These are phyloP conservation scores for Nakaseomyces delphensis DNA, from an alignment of 1,139 yeast genomes.

Conservation along the genomic window DNA sequence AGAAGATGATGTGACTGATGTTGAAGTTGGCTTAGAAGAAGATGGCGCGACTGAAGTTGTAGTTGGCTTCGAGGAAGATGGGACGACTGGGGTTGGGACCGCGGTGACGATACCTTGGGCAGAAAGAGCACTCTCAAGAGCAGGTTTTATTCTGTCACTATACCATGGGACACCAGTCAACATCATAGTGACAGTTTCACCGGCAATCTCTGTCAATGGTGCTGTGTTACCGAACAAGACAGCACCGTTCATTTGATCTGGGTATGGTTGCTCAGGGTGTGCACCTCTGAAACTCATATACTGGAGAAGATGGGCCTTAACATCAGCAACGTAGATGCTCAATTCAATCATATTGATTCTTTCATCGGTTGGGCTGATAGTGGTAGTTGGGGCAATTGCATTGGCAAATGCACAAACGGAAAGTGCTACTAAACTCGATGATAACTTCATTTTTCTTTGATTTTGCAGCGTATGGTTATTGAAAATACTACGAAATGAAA, in stretches of 20 bases:
- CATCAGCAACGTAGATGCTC: slow-evolving; percentile 10
- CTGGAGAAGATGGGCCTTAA: slow-evolving; percentile 5
- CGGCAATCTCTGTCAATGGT: slow-evolving; percentile 3
- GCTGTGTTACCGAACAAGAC: slow-evolving; percentile 6
- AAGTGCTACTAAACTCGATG: background rate
- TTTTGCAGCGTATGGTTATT: too few relatives aligned
- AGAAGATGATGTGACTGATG: background rate
- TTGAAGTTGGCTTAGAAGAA: background rate
- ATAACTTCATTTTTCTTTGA: background rate
- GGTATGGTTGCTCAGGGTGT: slow-evolving; percentile 10
- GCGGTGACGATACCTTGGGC: slow-evolving; percentile 9
- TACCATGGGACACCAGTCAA: slow-evolving; percentile 15
- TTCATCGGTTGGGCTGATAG: slow-evolving; percentile 9
- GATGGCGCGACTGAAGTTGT: background rate
- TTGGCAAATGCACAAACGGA: background rate
- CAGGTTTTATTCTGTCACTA: slow-evolving; percentile 10
- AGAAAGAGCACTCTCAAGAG: slow-evolving; percentile 6
- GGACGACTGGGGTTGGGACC: background rate
- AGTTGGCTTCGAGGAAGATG: background rate
- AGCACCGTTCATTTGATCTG: slow-evolving; percentile 7
- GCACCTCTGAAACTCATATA: slow-evolving; percentile 6
- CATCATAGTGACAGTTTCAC: slow-evolving; percentile 9
- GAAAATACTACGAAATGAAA: too few relatives aligned
- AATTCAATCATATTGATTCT: slow-evolving; percentile 9
- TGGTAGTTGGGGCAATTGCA: slow-evolving; percentile 10